These are phyloP conservation scores for Elsinoe necatrix DNA, from an alignment of 2,329 filamentous ascomycete species.

Conservation along the genomic window DNA sequence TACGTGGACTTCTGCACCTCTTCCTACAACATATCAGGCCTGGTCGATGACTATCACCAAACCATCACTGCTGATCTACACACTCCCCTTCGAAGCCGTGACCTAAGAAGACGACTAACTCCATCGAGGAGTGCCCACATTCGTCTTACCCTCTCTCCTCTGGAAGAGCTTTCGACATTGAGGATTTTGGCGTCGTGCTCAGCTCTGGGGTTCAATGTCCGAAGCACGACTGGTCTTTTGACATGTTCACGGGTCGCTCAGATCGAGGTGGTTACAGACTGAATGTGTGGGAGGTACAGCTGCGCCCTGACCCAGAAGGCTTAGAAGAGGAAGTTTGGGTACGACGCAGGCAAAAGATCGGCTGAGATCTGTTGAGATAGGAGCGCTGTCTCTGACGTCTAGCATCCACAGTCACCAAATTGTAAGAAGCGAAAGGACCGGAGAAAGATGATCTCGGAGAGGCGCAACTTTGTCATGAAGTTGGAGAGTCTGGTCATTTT, in stretches of 20 bases:
- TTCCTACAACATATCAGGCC: no score
- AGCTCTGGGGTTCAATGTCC: constrained; percentile 58
- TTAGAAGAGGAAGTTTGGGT: constrained; percentile 25
- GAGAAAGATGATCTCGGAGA: neutral
- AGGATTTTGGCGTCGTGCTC: constrained; percentile 59
- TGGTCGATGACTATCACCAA: no score
- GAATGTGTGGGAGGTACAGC: constrained; percentile 55
- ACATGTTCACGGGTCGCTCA: constrained; percentile 53
- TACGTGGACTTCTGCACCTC: constrained; percentile 27
- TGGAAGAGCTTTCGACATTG: constrained; percentile 59
- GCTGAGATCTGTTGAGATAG: constrained; percentile 23
- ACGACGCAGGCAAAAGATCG: constrained; percentile 25
- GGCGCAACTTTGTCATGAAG: neutral
- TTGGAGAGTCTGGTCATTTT: neutral
- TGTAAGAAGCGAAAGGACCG: no score
- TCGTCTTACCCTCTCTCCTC: constrained; percentile 57
- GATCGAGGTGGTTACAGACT: constrained; percentile 57
- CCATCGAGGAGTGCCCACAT: constrained; percentile 47
- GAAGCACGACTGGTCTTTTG: constrained; percentile 65
- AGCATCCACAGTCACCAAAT: no score
- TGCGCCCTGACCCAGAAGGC: constrained; percentile 26
- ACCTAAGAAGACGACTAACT: neutral
- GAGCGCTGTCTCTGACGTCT: no score
- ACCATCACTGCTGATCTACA: no score
- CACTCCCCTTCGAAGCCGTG: no score